phyloP scores from a whole-genome alignment of 306 rosid species.

The Senna siamea region DNA sequence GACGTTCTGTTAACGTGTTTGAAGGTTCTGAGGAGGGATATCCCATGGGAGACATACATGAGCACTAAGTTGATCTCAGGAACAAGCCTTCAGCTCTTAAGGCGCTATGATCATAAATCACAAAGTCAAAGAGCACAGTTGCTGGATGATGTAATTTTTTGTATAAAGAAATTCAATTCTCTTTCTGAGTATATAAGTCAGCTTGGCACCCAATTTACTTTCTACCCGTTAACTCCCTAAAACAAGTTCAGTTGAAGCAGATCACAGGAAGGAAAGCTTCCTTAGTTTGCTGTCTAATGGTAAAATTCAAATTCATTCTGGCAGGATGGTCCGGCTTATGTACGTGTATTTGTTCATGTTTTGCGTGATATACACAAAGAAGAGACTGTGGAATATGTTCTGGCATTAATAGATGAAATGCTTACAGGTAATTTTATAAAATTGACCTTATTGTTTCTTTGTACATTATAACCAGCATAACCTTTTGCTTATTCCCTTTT shows the following conservation, averaged over 20 bases:
- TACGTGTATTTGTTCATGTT: conserved; percentile 72
- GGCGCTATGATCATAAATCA: conserved; percentile 78
- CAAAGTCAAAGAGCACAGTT: conserved; percentile 75
- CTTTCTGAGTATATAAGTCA: background rate
- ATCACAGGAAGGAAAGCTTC: background rate
- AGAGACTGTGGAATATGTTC: conserved; percentile 79
- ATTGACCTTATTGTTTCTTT: background rate
- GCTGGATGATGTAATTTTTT: conserved; percentile 64
- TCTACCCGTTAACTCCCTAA: background rate
- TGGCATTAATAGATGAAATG: conserved; percentile 78
- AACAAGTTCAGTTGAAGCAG: background rate
- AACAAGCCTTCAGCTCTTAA: conserved; percentile 80
- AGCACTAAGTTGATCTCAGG: conserved; percentile 75
- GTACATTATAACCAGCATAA: background rate
- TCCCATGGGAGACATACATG: conserved; percentile 92
- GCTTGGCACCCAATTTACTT: background rate
- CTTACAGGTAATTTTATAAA: conserved; percentile 59
- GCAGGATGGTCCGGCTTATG: conserved; percentile 88
- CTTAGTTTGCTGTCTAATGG: conserved; percentile 11
- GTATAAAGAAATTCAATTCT: background rate
- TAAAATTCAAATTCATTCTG: conserved; percentile 26
- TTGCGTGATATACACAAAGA: conserved; percentile 77
- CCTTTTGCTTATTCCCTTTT: conserved; percentile 23
- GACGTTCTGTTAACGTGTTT: conserved; percentile 23
- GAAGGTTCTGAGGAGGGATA: conserved; percentile 77